These are phyloP conservation scores for Hyaloscypha bicolor DNA, from an alignment of 495 filamentous ascomycete species.

Conservation along the genomic window DNA sequence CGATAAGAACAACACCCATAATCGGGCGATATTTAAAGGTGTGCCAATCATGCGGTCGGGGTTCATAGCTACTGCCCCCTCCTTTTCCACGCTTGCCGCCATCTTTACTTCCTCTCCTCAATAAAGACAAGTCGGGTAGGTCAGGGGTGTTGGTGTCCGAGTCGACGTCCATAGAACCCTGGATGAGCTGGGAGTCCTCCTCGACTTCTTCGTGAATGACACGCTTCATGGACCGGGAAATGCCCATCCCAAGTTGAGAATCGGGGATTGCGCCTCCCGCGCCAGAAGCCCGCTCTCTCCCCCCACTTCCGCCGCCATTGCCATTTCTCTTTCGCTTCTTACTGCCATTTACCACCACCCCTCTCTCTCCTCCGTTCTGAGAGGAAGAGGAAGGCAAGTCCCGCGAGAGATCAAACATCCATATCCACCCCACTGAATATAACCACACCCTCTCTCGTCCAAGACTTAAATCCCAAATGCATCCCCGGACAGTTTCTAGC, in stretches of 20 bases:
- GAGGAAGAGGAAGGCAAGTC: slow-evolving; percentile 54
- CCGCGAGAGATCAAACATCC: slow-evolving; percentile 84
- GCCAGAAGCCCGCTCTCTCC: slow-evolving; percentile 43
- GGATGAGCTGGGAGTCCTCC: slow-evolving; percentile 30
- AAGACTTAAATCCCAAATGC: slow-evolving; percentile 74
- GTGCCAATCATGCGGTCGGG: slow-evolving; percentile 54
- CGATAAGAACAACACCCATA: slow-evolving; percentile 79
- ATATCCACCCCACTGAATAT: slow-evolving; percentile 82
- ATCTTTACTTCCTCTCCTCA: slow-evolving; percentile 9
- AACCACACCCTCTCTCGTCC: slow-evolving; percentile 73
- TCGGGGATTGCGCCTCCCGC: slow-evolving; percentile 65
- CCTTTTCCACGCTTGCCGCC: slow-evolving; percentile 8
- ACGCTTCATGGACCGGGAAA: slow-evolving; percentile 60
- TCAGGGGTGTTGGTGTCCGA: slow-evolving; percentile 47
- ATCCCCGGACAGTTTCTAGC: slow-evolving; percentile 77
- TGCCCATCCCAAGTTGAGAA: slow-evolving; percentile 54
- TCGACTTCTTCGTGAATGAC: slow-evolving; percentile 48
- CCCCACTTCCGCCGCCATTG: slow-evolving; percentile 28
- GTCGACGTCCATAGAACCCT: slow-evolving; percentile 42
- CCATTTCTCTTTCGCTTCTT: slow-evolving; percentile 20
- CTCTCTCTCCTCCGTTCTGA: not conserved
- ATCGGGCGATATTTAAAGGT: slow-evolving; percentile 92
- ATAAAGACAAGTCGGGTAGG: slow-evolving; percentile 10
- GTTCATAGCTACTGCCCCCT: slow-evolving; percentile 36
- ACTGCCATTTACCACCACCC: slow-evolving; percentile 6